These are phyloP conservation scores for Komagataella mondaviorum DNA, from an alignment of 805 yeast species.

Conservation along the genomic window DNA sequence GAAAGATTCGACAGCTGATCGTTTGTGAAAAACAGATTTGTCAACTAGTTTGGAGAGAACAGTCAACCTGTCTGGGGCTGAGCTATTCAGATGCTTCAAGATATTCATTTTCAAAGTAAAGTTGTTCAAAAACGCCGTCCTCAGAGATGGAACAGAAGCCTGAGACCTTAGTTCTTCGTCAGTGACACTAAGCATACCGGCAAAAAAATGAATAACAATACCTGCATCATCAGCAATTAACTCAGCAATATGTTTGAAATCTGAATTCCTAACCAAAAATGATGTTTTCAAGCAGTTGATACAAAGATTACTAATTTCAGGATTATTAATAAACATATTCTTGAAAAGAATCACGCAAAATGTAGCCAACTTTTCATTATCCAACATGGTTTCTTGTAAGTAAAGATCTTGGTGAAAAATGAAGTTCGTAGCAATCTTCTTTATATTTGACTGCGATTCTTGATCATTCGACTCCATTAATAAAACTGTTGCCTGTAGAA, in stretches of 20 bases:
- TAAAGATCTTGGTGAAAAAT: conserved; percentile 3
- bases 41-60: not conserved
- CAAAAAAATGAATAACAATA: not conserved
- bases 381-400: conserved; percentile 16
- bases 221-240: not conserved
- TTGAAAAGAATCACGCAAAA: conserved; percentile 16
- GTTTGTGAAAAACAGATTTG: not conserved
- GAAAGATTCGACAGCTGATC: conserved; percentile 5
- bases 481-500: not conserved
- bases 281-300: conserved; percentile 2
- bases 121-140: not conserved
- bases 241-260: not conserved
- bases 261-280: not conserved
- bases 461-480: not conserved
- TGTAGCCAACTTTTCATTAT: conserved; percentile 18
- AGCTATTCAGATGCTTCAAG: not conserved
- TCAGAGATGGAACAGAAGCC: not conserved
- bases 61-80: not conserved
- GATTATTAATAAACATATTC: conserved; percentile 4
- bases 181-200: not conserved
- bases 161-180: not conserved
- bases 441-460: not conserved
- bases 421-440: not conserved
- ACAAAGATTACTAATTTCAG: conserved; percentile 2
- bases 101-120: not conserved